Base-by-base conservation (phyloP, 2,329 filamentous ascomycete genomes). In the Colletotrichum agaves region DNA sequence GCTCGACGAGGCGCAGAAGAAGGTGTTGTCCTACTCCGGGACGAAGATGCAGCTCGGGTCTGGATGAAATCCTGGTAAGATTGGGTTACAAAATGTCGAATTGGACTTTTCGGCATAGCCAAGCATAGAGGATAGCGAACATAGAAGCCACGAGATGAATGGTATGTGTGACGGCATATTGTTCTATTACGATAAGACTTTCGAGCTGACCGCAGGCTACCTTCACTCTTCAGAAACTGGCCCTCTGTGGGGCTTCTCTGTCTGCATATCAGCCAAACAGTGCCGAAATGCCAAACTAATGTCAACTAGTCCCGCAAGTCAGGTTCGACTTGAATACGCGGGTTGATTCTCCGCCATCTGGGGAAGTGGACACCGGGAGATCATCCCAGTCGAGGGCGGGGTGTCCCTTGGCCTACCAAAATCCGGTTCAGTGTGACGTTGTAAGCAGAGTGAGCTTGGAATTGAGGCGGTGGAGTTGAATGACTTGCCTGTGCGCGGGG, bases 1-100 rank as follows among this genome's bases (percentile, higher is more conserved):
- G 1, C 82, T 84, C 2, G 84, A 86, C 0, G 82, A 82, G 5
- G 80, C 82, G 69, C 83, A 85, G 72, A 83, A 85, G 71, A 84
- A 86, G 12, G 79, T 83, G 21, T 78, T 78, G 31, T 82, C 73
- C 37, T 73, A 73, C 19, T 81, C 74, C 17, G 73, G 71, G 41
- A 83, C 73, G 58, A 79, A 78, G 12, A 79, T 76, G 62, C 81
- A 83, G 4, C 77, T 81, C 1, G 84, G 83, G 70, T 85, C 83
- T 0, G 83, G 80, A 70, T 85, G 79, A 75, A 81, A 85, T 4
- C 84, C 84, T 2, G 84, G 82, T 2, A 86, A 73, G 4, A 85
- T 77, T 0, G 83, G 83, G 71, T 85, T 86, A 50, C 71, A 58
- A 63, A 70, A 75, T 5, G 73, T 74, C 5, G 73, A 73, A 70